Percentiles rank a stretch among this genome's conserved stretches.
Evolutionary conservation across 495 filamentous ascomycete genomes (phyloP).

Genomic region (Annulohypoxylon maeteangense): DNA sequence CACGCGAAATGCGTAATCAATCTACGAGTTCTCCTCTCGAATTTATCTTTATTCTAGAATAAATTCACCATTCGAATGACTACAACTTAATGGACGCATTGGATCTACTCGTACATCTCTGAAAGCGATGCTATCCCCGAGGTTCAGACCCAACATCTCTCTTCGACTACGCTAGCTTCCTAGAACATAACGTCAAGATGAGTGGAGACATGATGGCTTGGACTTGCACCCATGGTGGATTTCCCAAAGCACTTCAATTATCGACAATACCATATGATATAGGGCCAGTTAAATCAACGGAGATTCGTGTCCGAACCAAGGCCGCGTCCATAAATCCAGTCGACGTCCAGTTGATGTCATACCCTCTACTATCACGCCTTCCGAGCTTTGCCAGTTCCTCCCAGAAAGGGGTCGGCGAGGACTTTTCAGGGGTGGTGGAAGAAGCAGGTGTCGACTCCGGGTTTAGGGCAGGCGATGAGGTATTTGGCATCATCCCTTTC

Average conservation of each 20-base stretch:
- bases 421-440: background rate
- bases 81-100: no score
- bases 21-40: no score
- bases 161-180: no score
- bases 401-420: background rate
- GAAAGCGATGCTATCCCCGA: no score
- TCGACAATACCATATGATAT: background rate
- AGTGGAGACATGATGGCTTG: background rate
- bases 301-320: background rate
- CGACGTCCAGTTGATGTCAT: background rate
- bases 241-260: background rate
- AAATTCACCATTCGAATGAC: no score
- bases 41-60: no score
- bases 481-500: background rate
- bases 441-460: background rate
- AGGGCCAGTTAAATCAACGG: background rate
- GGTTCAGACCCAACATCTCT: no score
- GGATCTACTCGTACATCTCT: no score
- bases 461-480: background rate
- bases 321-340: background rate
- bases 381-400: background rate
- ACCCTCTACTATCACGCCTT: background rate
- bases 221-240: constrained; percentile 2
- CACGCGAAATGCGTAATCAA: no score
- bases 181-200: background rate